A percentile compares a stretch with the other conserved stretches of the same genome.
phyloP scores from a whole-genome alignment of 2,329 filamentous ascomycete species.

The Alternaria solani region DNA sequence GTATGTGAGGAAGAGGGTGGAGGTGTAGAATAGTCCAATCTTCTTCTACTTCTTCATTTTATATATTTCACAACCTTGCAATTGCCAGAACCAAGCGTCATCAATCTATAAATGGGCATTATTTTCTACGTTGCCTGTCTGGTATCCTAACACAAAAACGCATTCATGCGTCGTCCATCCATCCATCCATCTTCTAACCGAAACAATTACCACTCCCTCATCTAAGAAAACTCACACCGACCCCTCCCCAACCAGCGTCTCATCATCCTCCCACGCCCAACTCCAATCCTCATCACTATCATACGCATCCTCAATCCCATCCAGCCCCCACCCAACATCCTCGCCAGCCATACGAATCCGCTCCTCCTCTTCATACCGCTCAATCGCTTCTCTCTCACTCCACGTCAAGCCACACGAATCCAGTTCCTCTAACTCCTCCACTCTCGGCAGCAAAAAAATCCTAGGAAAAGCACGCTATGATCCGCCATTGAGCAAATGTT shows the following conservation, averaged over 20 bases:
- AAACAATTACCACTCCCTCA: no score
- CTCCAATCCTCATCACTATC: slow-evolving; percentile 17
- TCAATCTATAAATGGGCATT: no score
- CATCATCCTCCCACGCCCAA: slow-evolving; percentile 9
- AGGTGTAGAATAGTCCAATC: neutral
- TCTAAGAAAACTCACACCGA: no score
- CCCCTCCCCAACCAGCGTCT: neutral
- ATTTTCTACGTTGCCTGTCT: no score
- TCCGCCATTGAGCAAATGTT: slow-evolving; percentile 65
- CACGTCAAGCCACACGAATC: neutral
- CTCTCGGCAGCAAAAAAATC: neutral
- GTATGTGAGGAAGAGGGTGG: slow-evolving; percentile 2
- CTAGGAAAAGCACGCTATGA: slow-evolving; percentile 28
- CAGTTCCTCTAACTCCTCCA: no score
- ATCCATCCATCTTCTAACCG: no score
- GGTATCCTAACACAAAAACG: no score
- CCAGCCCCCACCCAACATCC: slow-evolving; percentile 15
- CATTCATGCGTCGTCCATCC: no score
- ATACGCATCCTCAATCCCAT: slow-evolving; percentile 13
- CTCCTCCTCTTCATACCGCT: slow-evolving; percentile 5
- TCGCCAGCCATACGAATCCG: slow-evolving; percentile 1
- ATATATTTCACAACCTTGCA: no score
- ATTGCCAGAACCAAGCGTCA: no score
- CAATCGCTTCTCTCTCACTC: slow-evolving; percentile 6
- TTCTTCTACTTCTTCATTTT: neutral